A percentile compares a stretch with the other conserved stretches of the same genome.
phyloP scores from a whole-genome alignment of 1,139 yeast genomes.

The Debaryomycetaceae sp. region DNA sequence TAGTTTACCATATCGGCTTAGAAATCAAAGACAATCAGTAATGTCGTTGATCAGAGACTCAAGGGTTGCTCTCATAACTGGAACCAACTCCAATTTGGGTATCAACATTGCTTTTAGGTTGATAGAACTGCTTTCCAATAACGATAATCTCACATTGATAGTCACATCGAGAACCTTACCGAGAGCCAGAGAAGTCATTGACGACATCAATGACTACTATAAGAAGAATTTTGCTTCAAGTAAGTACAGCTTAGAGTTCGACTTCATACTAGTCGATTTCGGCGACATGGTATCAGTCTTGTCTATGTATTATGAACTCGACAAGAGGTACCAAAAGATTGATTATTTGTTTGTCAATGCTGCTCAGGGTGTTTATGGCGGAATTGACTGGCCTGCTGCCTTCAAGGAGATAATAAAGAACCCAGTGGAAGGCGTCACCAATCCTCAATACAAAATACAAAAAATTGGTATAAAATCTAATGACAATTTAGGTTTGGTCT shows the following conservation, averaged over 20 bases:
- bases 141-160: constrained; percentile 63
- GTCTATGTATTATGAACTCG: constrained; percentile 68
- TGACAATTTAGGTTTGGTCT: constrained; percentile 81
- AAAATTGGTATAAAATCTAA: constrained; percentile 64
- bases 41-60: constrained; percentile 19
- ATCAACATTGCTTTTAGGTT: constrained; percentile 78
- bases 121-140: constrained; percentile 53
- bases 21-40: background rate
- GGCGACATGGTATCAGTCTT: constrained; percentile 86
- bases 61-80: constrained; percentile 43
- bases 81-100: constrained; percentile 71
- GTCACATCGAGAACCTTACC: constrained; percentile 89
- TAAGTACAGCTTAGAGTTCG: constrained; percentile 68
- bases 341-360: constrained; percentile 85
- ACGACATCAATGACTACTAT: constrained; percentile 52
- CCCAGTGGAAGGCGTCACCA: constrained; percentile 80
- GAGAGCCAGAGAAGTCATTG: constrained; percentile 74
- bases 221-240: constrained; percentile 31
- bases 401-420: constrained; percentile 55
- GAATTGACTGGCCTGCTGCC: constrained; percentile 84
- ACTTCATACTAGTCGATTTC: constrained; percentile 82
- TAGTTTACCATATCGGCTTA: too few species aligned
- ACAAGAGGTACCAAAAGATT: constrained; percentile 57
- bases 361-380: constrained; percentile 82
- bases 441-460: constrained; percentile 81